phyloP scores from a whole-genome alignment of 371 early-diverging fungal species.

The Massospora cicadina region DNA sequence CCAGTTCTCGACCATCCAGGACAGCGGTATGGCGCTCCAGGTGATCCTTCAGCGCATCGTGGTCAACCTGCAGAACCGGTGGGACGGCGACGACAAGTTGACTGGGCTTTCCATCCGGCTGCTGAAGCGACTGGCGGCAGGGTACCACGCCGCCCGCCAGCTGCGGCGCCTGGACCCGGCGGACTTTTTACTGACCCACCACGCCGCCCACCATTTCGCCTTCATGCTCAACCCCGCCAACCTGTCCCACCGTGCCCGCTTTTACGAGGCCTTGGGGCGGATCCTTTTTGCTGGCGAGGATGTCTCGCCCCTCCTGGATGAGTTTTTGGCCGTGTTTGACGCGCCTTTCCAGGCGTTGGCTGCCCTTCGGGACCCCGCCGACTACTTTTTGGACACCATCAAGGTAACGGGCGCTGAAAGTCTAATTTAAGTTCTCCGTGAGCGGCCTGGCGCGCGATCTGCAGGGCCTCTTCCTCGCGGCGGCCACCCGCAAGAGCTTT shows the following conservation, averaged over 20 bases:
- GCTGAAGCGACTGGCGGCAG: neutral
- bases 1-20: neutral
- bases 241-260: slow-evolving; percentile 34
- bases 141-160: neutral
- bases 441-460: slow-evolving; percentile 63
- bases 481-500: slow-evolving; percentile 39
- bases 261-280: slow-evolving; percentile 57
- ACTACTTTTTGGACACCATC: slow-evolving; percentile 25
- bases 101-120: neutral
- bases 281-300: slow-evolving; percentile 55
- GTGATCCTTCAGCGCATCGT: neutral
- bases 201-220: slow-evolving; percentile 40
- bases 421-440: slow-evolving; percentile 14
- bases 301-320: slow-evolving; percentile 35
- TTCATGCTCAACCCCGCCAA: slow-evolving; percentile 42
- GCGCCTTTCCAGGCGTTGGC: slow-evolving; percentile 26
- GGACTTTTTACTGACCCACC: slow-evolving; percentile 43
- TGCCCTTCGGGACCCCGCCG: slow-evolving; percentile 24
- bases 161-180: slow-evolving; percentile 51
- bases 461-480: slow-evolving; percentile 54
- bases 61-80: neutral
- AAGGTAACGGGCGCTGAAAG: slow-evolving; percentile 14
- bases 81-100: neutral
- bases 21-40: neutral
- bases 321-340: slow-evolving; percentile 53